phyloP scores from a whole-genome alignment of 2,329 filamentous ascomycete genomes.

The Microsporum ferrugineum region DNA sequence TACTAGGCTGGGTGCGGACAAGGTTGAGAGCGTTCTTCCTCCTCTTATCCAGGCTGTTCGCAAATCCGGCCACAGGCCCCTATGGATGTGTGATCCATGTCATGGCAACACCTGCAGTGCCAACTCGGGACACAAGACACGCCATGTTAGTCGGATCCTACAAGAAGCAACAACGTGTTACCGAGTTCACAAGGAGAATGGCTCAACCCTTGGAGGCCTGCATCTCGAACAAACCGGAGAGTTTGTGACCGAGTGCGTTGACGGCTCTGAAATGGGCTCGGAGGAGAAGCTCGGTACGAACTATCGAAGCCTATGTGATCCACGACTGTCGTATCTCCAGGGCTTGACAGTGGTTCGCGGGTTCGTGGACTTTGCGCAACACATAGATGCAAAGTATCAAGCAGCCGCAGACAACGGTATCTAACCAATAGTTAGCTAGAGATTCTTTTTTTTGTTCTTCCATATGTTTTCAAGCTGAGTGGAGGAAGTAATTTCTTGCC shows the following conservation, averaged over 20 bases:
- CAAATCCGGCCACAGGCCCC: background rate
- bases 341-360: conserved; percentile 2
- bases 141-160: conserved; percentile 1
- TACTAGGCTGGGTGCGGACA: conserved; percentile 2
- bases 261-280: background rate
- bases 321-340: conserved; percentile 1
- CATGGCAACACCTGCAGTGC: background rate
- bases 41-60: conserved; percentile 1
- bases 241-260: conserved; percentile 3
- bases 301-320: conserved; percentile 3
- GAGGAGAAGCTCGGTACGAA: conserved; percentile 5
- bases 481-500: background rate
- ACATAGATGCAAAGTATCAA: background rate
- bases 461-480: background rate
- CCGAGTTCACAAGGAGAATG: background rate
- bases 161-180: background rate
- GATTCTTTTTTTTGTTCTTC: background rate
- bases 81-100: conserved; percentile 6
- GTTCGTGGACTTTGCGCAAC: conserved; percentile 2
- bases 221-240: conserved; percentile 6
- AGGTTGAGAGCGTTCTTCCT: background rate
- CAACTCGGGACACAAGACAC: conserved; percentile 1
- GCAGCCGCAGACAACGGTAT: background rate
- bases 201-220: background rate
- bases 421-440: background rate